Base-by-base conservation (phyloP, 2,329 filamentous ascomycete genomes). In the Calonectria pseudoreteaudii region DNA sequence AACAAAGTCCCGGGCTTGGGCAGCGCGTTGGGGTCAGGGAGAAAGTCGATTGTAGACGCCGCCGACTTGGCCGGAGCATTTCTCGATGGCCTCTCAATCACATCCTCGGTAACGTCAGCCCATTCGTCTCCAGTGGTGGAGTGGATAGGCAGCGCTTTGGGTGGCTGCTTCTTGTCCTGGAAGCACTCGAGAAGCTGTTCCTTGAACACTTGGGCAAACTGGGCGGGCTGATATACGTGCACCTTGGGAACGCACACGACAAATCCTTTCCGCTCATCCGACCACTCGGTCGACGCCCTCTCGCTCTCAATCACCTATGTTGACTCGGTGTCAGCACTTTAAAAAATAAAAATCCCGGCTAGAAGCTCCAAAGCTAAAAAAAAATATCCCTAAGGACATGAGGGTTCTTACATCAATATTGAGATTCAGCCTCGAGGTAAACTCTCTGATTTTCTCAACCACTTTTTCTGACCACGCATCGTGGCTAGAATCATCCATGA, bases 1-100 rank as follows among this genome's bases (percentile, higher is more conserved):
- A 89, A 82, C 13, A 90, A 81, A n/a, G 88, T 84, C 62, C 89
- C 87, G 0, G 88, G 89, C 2, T 87, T 83, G 4, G 86, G 84
- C 14, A 90, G 78, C 0, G 82, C 82, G 5, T 80, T 83, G 2
- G 85, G 78, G 31, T 84, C 83, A 1, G 89, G 87, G 4, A 90
- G 79, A 65, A 84, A 82, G 16, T 85, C 74, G 30, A 78, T 66
- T 4, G 23, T 9, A 3, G 74, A 16, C 0, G 16, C 5, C 13
- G 60, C 58, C 2, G 31, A 31, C 23, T 26, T 69, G 50, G 64
- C 4, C 11, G 31, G 23, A 1, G 9, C 8, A 8, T n/a, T n/a
- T 8, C 58, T 68, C 4, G 11, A 23, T n/a, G 65, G 41, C 65
- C 16, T 75, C 34, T 76, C 79, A 23, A 64, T 20, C 28, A 67